Evolutionary conservation across 1,284 basidiomycete species (phyloP).

Genomic region (Tilletia horrida): DNA sequence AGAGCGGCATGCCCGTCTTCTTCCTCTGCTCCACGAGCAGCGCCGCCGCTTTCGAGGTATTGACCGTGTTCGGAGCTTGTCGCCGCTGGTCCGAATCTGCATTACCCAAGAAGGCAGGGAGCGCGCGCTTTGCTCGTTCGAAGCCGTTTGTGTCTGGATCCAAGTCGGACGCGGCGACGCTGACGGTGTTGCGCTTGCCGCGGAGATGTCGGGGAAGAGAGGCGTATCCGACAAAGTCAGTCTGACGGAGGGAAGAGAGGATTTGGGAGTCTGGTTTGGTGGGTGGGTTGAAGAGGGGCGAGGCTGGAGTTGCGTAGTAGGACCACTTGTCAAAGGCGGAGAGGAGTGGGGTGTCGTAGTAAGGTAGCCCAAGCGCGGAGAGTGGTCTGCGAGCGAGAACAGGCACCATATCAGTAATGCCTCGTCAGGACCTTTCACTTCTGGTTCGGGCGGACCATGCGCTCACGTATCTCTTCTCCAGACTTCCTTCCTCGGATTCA

Average conservation of each 20-base stretch:
- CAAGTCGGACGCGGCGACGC: conserved; percentile 40
- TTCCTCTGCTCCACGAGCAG: conserved; percentile 4
- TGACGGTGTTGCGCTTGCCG: conserved; percentile 74
- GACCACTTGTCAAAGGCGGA: conserved; percentile 65
- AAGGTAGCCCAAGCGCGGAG: conserved; percentile 83
- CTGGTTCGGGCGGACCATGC: no score
- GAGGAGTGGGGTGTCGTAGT: conserved; percentile 73
- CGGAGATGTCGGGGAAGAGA: conserved; percentile 74
- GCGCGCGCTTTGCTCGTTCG: not conserved
- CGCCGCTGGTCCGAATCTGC: conserved; percentile 42
- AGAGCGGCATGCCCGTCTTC: conserved; percentile 61
- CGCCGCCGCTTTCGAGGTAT: conserved; percentile 42
- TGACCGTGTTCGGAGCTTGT: conserved; percentile 24
- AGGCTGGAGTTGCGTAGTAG: conserved; percentile 45
- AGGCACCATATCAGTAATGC: not conserved
- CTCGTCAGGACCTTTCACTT: no score
- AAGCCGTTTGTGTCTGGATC: conserved; percentile 15
- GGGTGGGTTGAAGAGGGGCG: conserved; percentile 63
- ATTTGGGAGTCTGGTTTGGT: conserved; percentile 75
- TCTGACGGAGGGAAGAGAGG: conserved; percentile 72
- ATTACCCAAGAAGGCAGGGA: conserved; percentile 2
- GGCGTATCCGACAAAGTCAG: conserved; percentile 85
- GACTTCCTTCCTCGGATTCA: conserved; percentile 75
- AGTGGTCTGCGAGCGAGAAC: conserved; percentile 61
- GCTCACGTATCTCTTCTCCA: conserved; percentile 4